These are phyloP conservation scores for Mycena indigotica DNA, from an alignment of 768 basidiomycete genomes.

Conservation along the genomic window DNA sequence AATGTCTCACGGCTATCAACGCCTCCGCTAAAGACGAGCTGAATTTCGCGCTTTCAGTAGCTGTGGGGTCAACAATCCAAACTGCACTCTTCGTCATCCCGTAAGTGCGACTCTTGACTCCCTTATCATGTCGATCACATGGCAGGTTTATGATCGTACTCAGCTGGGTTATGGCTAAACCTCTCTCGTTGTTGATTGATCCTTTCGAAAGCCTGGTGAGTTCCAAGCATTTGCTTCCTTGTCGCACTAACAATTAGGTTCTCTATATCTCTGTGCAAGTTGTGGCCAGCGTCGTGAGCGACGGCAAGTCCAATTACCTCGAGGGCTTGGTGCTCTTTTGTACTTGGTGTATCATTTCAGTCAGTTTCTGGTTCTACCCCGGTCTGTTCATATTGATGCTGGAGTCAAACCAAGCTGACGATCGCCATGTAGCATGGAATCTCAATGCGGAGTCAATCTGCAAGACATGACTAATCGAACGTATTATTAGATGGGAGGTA, in stretches of 20 bases:
- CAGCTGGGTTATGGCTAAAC: conserved; percentile 81
- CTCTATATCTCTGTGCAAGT: conserved; percentile 67
- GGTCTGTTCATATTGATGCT: neutral
- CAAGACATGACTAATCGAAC: no score
- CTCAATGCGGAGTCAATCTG: no score
- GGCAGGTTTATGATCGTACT: conserved; percentile 75
- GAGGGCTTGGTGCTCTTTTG: conserved; percentile 83
- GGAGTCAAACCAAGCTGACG: neutral
- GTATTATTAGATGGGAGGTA: no score
- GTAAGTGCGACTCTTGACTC: conserved; percentile 33
- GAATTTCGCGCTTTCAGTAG: conserved; percentile 80
- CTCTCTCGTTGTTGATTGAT: conserved; percentile 81
- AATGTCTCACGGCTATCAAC: conserved; percentile 87
- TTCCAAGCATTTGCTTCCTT: conserved; percentile 23
- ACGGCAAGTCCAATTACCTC: conserved; percentile 91
- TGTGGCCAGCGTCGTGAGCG: conserved; percentile 82
- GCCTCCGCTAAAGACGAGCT: conserved; percentile 87
- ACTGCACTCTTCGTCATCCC: conserved; percentile 71
- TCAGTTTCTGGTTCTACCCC: conserved; percentile 2
- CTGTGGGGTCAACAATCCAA: conserved; percentile 82
- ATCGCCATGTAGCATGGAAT: conserved; percentile 30
- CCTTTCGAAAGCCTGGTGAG: conserved; percentile 72
- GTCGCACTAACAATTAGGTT: conserved; percentile 29
- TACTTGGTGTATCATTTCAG: conserved; percentile 13
- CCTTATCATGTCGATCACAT: neutral